Evolutionary conservation across 345 rosid genomes (phyloP), one percentile per base, ranked within the genome.

Genomic region (Triadica sebifera): DNA sequence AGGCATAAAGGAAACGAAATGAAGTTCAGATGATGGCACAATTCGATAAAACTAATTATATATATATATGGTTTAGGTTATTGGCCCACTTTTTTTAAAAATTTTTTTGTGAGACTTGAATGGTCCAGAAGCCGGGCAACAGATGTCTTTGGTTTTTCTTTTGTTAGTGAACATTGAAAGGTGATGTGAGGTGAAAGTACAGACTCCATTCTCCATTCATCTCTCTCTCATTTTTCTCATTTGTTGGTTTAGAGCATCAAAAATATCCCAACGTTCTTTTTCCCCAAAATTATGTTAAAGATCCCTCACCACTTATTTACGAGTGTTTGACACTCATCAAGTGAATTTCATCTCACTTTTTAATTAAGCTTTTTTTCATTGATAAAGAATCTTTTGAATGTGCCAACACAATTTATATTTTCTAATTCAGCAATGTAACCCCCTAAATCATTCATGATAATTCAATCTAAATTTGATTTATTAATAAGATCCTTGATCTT

Each of bases 151-250:
- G 47, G 10, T 6, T 38, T 60, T 49, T 29, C 15, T 79, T 67
- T 55, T 52, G 57, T 49, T 77, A 78, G 84, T 75, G 80, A n/a
- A n/a, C n/a, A n/a, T n/a, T n/a, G n/a, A 73, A 78, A 77, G 81
- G 45, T 77, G 76, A 69, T 65, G 70, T 74, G 69, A 70, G 65
- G 60, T 55, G 73, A 69, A 82, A 67, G 75, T 71, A 63, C 63
- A 51, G 51, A 56, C 34, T 29, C 34, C 34, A 29, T 29, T 29
- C 2, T 52, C 45, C 57, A 65, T 62, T 65, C 60, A 13, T 34
- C 0, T n/a, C n/a, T n/a, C n/a, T 62, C 70, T 25, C 41, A 71
- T 60, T 61, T 61, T 72, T 49, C 41, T 16, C 19, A 43, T 69
- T 67, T 51, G 19, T 45, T 66, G 57, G 46, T 16, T 75, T 46